Percentiles rank a stretch among this genome's conserved stretches.
Evolutionary conservation across 73 alveolate species (phyloP).

Genomic region (Symbiodinium pilosum): DNA sequence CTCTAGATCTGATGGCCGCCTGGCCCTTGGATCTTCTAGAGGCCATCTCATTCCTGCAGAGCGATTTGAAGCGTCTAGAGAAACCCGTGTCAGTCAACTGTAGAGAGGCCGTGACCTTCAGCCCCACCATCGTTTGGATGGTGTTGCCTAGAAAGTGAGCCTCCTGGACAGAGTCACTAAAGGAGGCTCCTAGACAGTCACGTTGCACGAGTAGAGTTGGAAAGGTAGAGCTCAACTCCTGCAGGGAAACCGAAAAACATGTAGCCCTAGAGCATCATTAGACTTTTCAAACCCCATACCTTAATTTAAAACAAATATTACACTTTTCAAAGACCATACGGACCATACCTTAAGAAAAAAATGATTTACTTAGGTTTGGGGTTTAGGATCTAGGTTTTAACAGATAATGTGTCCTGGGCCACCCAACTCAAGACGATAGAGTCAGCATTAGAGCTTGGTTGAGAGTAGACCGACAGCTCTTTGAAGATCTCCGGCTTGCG

Average conservation of each 20-base stretch:
- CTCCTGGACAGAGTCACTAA: neutral
- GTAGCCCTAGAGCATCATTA: too few species aligned
- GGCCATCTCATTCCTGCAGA: neutral
- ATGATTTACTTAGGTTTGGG: too few species aligned
- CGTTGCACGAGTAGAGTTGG: neutral
- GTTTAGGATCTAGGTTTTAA: too few species aligned
- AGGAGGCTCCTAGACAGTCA: neutral
- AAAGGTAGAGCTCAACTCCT: neutral
- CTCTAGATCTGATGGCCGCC: neutral
- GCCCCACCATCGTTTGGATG: neutral
- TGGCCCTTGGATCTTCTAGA: neutral
- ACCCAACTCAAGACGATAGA: neutral
- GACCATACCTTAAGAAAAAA: too few species aligned
- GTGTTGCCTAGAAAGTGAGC: neutral
- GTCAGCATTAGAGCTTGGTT: neutral
- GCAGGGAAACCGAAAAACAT: too few species aligned
- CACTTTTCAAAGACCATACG: too few species aligned
- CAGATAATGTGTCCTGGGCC: too few species aligned
- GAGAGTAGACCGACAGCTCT: neutral
- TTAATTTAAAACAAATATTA: too few species aligned
- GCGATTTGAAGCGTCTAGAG: neutral
- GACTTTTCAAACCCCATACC: too few species aligned
- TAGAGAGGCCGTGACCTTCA: neutral
- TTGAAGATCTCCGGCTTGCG: neutral
- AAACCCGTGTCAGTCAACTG: neutral